A percentile compares a stretch with the other conserved stretches of the same genome.
phyloP scores from a whole-genome alignment of 2,329 filamentous ascomycete genomes.

The Colletotrichum caudatum region DNA sequence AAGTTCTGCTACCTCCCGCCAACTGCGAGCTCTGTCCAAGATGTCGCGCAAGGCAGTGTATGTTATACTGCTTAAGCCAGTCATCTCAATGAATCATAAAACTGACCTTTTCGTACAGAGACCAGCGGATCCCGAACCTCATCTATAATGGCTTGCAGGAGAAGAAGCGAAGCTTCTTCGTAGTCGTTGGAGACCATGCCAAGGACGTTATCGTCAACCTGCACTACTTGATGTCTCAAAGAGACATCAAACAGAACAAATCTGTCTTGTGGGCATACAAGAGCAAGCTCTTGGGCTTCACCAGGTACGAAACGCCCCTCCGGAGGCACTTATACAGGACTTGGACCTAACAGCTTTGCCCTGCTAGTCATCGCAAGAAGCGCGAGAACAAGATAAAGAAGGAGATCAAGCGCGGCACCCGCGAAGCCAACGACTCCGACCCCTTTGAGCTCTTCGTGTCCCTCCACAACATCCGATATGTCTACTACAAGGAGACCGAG shows the following conservation, averaged over 20 bases:
- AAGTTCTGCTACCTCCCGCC: conserved; percentile 15
- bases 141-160: conserved; percentile 93
- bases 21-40: conserved; percentile 46
- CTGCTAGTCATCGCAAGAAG: conserved; percentile 88
- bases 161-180: conserved; percentile 98
- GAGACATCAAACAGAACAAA: conserved; percentile 90
- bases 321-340: background rate
- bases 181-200: conserved; percentile 91
- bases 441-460: conserved; percentile 98
- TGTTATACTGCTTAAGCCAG: conserved; percentile 42
- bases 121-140: conserved; percentile 90
- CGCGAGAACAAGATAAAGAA: conserved; percentile 98
- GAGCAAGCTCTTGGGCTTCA: conserved; percentile 95
- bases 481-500: conserved; percentile 99
- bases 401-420: conserved; percentile 93
- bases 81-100: background rate
- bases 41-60: conserved; percentile 73
- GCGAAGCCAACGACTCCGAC: conserved; percentile 92
- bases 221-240: conserved; percentile 91
- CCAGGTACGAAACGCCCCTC: conserved; percentile 63
- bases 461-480: conserved; percentile 96
- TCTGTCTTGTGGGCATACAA: conserved; percentile 99
- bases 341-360: conserved; percentile 20
- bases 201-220: conserved; percentile 97
- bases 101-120: conserved; percentile 61